Percentiles rank a stretch among this genome's conserved stretches.
Evolutionary conservation across 176 grass and related monocot genomes (phyloP).

Genomic region (Ananas comosus): DNA sequence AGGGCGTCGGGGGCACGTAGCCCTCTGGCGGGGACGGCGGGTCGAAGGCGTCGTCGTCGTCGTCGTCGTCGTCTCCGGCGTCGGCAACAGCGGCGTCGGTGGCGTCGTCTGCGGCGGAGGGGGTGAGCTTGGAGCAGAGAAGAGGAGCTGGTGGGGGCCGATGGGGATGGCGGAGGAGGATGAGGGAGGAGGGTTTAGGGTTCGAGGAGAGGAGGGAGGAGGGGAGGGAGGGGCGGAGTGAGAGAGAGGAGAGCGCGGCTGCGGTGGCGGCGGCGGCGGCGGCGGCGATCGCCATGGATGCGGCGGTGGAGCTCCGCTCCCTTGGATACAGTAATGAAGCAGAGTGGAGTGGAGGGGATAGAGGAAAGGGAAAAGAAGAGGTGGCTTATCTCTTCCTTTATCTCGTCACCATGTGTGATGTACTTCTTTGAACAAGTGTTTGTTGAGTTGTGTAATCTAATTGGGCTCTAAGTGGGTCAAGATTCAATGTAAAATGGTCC

Average conservation of each 20-base stretch:
- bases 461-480: too few relatives aligned
- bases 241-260: constrained; percentile 30
- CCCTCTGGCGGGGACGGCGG: constrained; percentile 53
- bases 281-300: constrained; percentile 34
- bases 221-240: constrained; percentile 15
- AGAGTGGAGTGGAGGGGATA: too few relatives aligned
- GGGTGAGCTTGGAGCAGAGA: constrained; percentile 27
- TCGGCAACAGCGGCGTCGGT: constrained; percentile 9
- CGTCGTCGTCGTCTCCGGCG: neutral
- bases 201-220: constrained; percentile 1
- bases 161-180: constrained; percentile 14
- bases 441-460: too few relatives aligned
- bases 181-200: constrained; percentile 8
- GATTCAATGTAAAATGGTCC: too few relatives aligned
- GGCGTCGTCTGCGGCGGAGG: constrained; percentile 19
- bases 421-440: too few relatives aligned
- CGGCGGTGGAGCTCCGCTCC: constrained; percentile 5
- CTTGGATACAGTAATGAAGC: neutral
- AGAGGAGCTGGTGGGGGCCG: neutral
- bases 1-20: constrained; percentile 47
- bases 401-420: too few relatives aligned
- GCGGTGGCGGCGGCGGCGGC: constrained; percentile 26
- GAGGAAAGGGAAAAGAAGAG: neutral
- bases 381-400: neutral
- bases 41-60: constrained; percentile 25